A percentile compares a stretch with the other conserved stretches of the same genome.
Conservation (phyloP, 2,329 filamentous ascomycete genomes). For the Dactylellina parvicollis region DNA sequence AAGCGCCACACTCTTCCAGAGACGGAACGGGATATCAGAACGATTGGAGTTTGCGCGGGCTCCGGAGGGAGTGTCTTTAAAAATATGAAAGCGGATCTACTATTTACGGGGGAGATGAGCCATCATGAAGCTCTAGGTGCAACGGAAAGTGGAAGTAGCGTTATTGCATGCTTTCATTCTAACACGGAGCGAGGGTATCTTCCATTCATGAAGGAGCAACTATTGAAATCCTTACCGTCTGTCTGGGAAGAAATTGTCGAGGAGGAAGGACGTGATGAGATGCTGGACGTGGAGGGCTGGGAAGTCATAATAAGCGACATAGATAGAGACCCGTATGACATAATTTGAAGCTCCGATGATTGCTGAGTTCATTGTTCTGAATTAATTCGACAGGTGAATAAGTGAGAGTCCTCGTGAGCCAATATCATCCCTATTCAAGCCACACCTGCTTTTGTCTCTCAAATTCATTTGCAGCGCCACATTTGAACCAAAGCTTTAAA, state of each 20-base stretch:
- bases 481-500: no score
- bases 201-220: conserved; percentile 73
- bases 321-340: conserved; percentile 88
- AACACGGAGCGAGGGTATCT: conserved; percentile 91
- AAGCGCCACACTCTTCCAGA: conserved; percentile 30
- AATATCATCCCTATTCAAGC: no score
- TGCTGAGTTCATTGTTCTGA: not conserved
- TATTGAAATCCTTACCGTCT: conserved; percentile 70
- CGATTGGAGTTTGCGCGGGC: conserved; percentile 68
- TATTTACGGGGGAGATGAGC: conserved; percentile 91
- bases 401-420: no score
- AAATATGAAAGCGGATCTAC: conserved; percentile 75
- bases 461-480: no score
- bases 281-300: conserved; percentile 62
- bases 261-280: conserved; percentile 57
- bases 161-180: conserved; percentile 84
- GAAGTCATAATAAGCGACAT: conserved; percentile 78
- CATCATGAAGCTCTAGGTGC: conserved; percentile 91
- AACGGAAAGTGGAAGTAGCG: conserved; percentile 81
- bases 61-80: conserved; percentile 82
- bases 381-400: no score
- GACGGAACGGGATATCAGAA: conserved; percentile 48
- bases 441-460: not conserved
- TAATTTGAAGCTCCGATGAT: conserved; percentile 65
- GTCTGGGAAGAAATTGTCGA: conserved; percentile 65